Percentiles rank a stretch among this genome's conserved stretches.
Evolutionary conservation across 2,329 filamentous ascomycete species (phyloP).

Genomic region (Talaromyces verruculosus): DNA sequence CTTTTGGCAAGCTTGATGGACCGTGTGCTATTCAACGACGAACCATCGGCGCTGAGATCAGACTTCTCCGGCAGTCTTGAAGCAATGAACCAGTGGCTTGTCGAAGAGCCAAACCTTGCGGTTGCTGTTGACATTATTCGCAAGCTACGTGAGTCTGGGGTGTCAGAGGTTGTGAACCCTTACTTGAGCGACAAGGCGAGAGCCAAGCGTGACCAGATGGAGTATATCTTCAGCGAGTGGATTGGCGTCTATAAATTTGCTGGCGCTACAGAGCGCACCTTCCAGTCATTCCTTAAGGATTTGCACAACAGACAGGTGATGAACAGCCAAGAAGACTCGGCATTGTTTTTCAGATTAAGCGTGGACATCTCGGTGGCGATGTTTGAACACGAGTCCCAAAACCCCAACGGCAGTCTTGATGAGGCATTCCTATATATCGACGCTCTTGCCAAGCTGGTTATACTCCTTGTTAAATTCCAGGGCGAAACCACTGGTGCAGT

Average conservation of each 20-base stretch:
- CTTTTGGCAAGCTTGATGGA: constrained; percentile 80
- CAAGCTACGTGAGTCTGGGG: constrained; percentile 58
- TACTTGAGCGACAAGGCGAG: constrained; percentile 57
- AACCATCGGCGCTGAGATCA: constrained; percentile 74
- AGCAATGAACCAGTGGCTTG: constrained; percentile 76
- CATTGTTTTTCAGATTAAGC: constrained; percentile 75
- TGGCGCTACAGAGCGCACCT: constrained; percentile 70
- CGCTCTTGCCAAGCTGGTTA: constrained; percentile 76
- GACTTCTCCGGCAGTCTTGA: constrained; percentile 84
- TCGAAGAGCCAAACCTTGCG: constrained; percentile 66
- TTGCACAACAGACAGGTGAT: constrained; percentile 73
- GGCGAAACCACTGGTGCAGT: constrained; percentile 60
- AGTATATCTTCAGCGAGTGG: constrained; percentile 97
- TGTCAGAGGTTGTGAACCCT: constrained; percentile 56
- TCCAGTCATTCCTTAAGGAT: constrained; percentile 77
- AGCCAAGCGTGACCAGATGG: constrained; percentile 76
- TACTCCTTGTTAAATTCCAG: constrained; percentile 72
- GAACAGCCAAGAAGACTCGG: constrained; percentile 71
- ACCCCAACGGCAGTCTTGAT: constrained; percentile 60
- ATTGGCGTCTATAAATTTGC: constrained; percentile 75
- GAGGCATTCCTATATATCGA: constrained; percentile 68
- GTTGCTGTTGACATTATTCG: constrained; percentile 70
- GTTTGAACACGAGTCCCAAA: constrained; percentile 69
- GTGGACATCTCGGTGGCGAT: constrained; percentile 76
- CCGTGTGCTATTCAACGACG: constrained; percentile 73